A percentile compares a stretch with the other conserved stretches of the same genome.
These are phyloP conservation scores for Mycena haematopus DNA, from an alignment of 768 basidiomycete species.

Conservation along the genomic window DNA sequence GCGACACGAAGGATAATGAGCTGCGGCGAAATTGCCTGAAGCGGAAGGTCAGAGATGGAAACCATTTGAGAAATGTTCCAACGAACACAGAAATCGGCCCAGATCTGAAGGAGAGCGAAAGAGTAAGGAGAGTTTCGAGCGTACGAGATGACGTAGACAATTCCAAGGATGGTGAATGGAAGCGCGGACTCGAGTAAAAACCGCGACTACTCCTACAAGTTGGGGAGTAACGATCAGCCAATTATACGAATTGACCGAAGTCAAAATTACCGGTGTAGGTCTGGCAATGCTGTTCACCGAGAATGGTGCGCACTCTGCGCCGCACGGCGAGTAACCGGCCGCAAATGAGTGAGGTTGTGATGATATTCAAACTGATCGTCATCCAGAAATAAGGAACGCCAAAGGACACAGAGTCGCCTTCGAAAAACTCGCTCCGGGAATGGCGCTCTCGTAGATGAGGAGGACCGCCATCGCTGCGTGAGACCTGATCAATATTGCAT, in stretches of 20 bases:
- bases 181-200: constrained; percentile 41
- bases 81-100: constrained; percentile 42
- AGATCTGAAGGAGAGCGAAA: constrained; percentile 39
- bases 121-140: constrained; percentile 36
- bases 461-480: constrained; percentile 38
- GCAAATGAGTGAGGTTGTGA: constrained; percentile 40
- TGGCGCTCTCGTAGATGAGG: constrained; percentile 37
- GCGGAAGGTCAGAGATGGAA: not conserved
- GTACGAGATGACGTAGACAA: constrained; percentile 37
- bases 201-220: constrained; percentile 32
- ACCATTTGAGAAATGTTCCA: not conserved
- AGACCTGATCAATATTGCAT: not conserved
- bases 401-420: constrained; percentile 36
- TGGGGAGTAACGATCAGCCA: not conserved
- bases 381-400: constrained; percentile 40
- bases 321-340: constrained; percentile 34
- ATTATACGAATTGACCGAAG: not conserved
- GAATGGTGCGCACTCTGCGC: constrained; percentile 27
- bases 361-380: constrained; percentile 40
- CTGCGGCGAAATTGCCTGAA: constrained; percentile 31
- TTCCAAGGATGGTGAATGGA: constrained; percentile 38
- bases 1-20: constrained; percentile 32
- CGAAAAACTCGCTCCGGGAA: constrained; percentile 39
- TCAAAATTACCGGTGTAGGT: constrained; percentile 35
- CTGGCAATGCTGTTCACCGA: constrained; percentile 34